A percentile compares a stretch with the other conserved stretches of the same genome.
These are phyloP conservation scores for Trichomonas gallinae DNA, from an alignment of 208 protist species.

Conservation along the genomic window DNA sequence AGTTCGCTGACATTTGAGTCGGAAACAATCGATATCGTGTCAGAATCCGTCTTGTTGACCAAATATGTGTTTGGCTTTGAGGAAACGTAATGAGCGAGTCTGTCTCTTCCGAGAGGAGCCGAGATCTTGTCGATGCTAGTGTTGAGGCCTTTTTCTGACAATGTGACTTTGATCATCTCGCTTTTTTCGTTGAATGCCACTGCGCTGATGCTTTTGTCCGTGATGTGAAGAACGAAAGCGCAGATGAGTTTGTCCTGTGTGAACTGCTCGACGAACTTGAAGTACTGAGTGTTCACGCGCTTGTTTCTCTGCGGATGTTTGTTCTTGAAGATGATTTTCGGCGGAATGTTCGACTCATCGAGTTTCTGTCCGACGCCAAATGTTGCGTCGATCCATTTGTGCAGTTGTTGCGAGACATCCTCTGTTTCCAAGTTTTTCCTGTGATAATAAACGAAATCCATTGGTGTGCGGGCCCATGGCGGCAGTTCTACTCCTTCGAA, in stretches of 20 bases:
- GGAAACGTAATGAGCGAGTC: background rate
- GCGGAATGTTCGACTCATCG: background rate
- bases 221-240: background rate
- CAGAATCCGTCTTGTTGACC: background rate
- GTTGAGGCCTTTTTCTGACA: background rate
- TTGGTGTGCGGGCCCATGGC: conserved; percentile 28
- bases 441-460: conserved; percentile 46
- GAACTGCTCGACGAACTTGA: background rate
- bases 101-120: background rate
- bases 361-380: conserved; percentile 50
- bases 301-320: background rate
- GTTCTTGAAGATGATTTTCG: background rate
- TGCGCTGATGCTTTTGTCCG: background rate
- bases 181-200: background rate
- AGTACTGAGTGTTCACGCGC: background rate
- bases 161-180: background rate
- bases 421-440: conserved; percentile 47
- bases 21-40: background rate
- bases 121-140: background rate
- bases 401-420: conserved; percentile 39
- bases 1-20: background rate
- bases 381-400: conserved; percentile 56
- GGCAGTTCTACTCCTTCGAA: conserved; percentile 35
- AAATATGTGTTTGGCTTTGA: background rate
- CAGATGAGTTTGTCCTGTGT: background rate